Base-by-base conservation (phyloP, 345 rosid genomes). In the Cardamine occulta region DNA sequence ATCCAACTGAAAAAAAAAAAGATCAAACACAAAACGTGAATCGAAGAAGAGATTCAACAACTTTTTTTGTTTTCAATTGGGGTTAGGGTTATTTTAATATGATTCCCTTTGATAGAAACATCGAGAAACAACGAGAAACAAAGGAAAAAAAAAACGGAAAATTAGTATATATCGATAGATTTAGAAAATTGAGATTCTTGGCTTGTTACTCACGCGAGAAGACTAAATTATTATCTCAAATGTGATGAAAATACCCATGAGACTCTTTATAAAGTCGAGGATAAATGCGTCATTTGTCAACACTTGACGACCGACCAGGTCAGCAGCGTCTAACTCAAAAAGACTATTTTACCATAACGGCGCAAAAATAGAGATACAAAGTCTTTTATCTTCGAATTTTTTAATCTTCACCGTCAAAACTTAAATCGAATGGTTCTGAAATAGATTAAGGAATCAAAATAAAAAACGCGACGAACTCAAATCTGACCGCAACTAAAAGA, bases 141-240 rank as follows among this genome's bases (percentile, higher is more conserved):
- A n/a, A n/a, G n/a, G n/a, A n/a, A n/a, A 35, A 63, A 63, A 58
- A 34, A 34, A 4, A 35, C 2, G 39, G 70, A 9, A 42, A n/a
- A 10, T 23, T 28, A 56, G 8, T 7, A 40, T 7, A 40, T n/a
- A 56, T 57, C 73, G 24, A 59, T 31, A 32, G 19, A 15, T 44
- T 15, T 37, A 17, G 14, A 35, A 59, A 61, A 53, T 29, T 8
- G 49, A 24, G 23, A 63, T 32, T 35, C 44, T 72, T 76, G 72
- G 71, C 80, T 77, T 77, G 80, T 55, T 63, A 70, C 72, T 77
- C 75, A 77, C 8, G 80, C 74, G 47, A 75, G 58, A 48, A 19
- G 28, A 58, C 44, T 45, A 66, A 7, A 74, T 4, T n/a, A 5
- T 42, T 21, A 37, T 18, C 2, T 48, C 4, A 0, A 4, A 6